Evolutionary conservation across 495 filamentous ascomycete genomes (phyloP), one percentile per base, ranked within the genome.

Genomic region (Neurospora sublineolata): DNA sequence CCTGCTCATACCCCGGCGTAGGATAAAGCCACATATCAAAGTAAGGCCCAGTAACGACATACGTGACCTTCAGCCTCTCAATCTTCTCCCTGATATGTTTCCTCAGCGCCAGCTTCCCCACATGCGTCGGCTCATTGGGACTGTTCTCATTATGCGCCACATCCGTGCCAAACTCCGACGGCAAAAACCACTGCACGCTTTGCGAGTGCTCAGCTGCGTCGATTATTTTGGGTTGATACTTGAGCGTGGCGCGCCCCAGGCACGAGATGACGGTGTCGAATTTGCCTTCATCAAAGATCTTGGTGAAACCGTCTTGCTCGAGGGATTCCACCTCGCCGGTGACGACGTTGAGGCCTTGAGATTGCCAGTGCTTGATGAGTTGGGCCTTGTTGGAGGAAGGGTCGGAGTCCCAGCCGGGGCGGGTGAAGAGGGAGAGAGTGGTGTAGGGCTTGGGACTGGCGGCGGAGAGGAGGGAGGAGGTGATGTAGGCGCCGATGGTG

Each of bases 161-260:
- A 71, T 92, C 91, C 0, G 91, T 93, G 71, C 91, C 90, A 75
- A 89, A 92, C 76, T 92, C 90, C 23, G 87, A 90, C 5, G 90
- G 90, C 73, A 91, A 84, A 80, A 92, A 92, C 82, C 88, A 88
- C 72, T 87, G 84, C 23, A 93, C 86, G 46, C 76, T 81, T 1
- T 82, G 76, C 18, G 84, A 84, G 39, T 82, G 82, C 67, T 87
- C 86, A 42, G 89, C 89, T 14, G 89, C 82, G 67, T 80, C 79
- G 69, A 92, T 82, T 0, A 92, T 82, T 1, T 84, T 80, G 72
- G 90, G 85, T 75, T 92, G 90, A 18, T 82, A 79, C 4, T 84
- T 80, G 8, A 92, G 82, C 5, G 84, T 84, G 37, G 82, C 83
- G 70, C 90, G 85, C 23, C 90, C 90, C 11, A 92, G 80, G 37